Percentiles rank a stretch among this genome's conserved stretches.
These are phyloP conservation scores for Chytridium lagenaria DNA, from an alignment of 371 early-diverging fungal genomes.

Conservation along the genomic window DNA sequence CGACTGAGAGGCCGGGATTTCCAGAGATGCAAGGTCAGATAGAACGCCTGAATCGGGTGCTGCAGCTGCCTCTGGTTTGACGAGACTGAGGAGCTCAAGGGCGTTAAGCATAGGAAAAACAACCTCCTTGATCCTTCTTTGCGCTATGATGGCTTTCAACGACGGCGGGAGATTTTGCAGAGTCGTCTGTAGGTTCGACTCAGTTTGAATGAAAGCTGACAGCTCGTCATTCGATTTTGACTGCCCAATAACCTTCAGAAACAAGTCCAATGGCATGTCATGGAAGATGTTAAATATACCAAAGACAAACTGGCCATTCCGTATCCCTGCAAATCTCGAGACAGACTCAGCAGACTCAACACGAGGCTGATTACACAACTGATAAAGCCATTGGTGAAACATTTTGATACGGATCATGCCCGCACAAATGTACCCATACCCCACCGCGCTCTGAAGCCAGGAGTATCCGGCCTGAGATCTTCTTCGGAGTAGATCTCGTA, in stretches of 20 bases:
- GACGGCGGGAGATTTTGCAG: conserved; percentile 33
- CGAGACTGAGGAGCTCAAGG: no score
- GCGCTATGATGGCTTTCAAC: conserved; percentile 19
- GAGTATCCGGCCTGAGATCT: neutral
- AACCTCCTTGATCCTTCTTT: conserved; percentile 16
- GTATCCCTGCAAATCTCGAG: neutral
- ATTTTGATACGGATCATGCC: conserved; percentile 50
- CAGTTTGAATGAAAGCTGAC: conserved; percentile 34
- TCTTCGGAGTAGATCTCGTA: conserved; percentile 13
- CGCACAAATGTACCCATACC: conserved; percentile 57
- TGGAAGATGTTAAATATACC: conserved; percentile 14
- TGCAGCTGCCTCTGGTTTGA: no score
- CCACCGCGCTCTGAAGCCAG: conserved; percentile 40
- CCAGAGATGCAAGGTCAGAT: neutral
- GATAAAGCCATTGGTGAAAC: conserved; percentile 52
- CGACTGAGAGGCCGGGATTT: neutral
- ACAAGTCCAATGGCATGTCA: conserved; percentile 48
- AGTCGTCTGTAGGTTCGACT: conserved; percentile 17
- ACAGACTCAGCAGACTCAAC: neutral
- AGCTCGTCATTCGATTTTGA: conserved; percentile 18
- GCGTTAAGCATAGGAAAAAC: conserved; percentile 32
- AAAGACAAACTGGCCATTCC: conserved; percentile 30
- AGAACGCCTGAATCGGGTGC: neutral
- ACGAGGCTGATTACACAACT: conserved; percentile 11
- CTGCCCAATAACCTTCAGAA: conserved; percentile 43